Evolutionary conservation across 176 grass and related monocot genomes (phyloP).

Genomic region (Alopecurus myosuroides): DNA sequence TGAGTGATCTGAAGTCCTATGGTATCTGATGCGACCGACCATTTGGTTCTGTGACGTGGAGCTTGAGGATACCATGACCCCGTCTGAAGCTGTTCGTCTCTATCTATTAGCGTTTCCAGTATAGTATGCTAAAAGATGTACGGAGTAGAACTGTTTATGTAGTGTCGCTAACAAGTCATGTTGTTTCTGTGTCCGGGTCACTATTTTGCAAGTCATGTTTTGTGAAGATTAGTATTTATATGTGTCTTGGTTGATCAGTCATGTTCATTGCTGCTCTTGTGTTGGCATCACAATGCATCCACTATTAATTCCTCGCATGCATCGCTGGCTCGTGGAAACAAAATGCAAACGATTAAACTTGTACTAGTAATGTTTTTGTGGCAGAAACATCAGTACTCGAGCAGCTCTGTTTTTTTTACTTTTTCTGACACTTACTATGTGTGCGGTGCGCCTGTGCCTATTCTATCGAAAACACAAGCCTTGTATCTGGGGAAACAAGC

Average conservation of each 20-base stretch:
- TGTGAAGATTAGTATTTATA: too few species aligned
- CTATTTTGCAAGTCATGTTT: too few species aligned
- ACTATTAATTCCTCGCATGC: not conserved
- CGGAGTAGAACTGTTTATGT: not conserved
- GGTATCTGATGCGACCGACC: not conserved
- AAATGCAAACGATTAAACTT: not conserved
- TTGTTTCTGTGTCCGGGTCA: not conserved
- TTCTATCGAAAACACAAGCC: too few species aligned
- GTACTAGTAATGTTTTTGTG: too few species aligned
- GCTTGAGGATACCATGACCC: not conserved
- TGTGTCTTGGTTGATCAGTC: not conserved
- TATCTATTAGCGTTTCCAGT: not conserved
- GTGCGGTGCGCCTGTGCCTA: too few species aligned
- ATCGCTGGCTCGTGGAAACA: not conserved
- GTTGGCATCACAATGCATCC: not conserved
- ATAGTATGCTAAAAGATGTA: not conserved
- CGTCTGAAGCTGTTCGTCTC: not conserved
- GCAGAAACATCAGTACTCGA: too few species aligned
- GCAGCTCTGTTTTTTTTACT: too few species aligned
- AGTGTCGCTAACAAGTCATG: not conserved
- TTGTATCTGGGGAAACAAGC: not conserved
- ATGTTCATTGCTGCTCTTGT: not conserved
- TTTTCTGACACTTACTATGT: too few species aligned
- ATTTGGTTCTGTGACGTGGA: not conserved
- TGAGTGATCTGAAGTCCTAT: not conserved